These are phyloP conservation scores for Tuber indicum DNA, from an alignment of 495 filamentous ascomycete genomes.

Conservation along the genomic window DNA sequence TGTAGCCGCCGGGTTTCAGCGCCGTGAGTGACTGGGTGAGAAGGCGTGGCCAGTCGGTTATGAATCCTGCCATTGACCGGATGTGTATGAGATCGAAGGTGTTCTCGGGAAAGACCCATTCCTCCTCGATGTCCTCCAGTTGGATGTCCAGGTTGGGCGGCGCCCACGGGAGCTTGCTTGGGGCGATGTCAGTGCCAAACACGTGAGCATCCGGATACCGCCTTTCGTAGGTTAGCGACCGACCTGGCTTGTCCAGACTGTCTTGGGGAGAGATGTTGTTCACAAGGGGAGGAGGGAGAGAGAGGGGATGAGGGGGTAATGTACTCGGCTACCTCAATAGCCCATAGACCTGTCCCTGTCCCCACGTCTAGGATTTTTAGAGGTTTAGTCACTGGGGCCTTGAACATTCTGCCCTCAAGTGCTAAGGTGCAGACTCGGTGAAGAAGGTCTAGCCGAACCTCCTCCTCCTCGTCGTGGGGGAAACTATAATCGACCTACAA, in stretches of 20 bases:
- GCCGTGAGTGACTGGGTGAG: slow-evolving; percentile 33
- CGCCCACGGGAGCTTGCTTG: slow-evolving; percentile 43
- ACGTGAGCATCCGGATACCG: slow-evolving; percentile 21
- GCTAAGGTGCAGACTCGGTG: slow-evolving; percentile 28
- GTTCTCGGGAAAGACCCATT: slow-evolving; percentile 50
- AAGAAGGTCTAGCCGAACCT: slow-evolving; percentile 19
- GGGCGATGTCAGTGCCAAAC: slow-evolving; percentile 45
- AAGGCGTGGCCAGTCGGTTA: slow-evolving; percentile 49
- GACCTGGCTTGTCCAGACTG: background rate
- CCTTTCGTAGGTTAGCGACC: slow-evolving; percentile 15
- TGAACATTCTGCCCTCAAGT: slow-evolving; percentile 45
- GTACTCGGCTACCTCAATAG: slow-evolving; percentile 34
- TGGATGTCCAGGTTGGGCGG: slow-evolving; percentile 53
- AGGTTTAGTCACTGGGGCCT: slow-evolving; percentile 42
- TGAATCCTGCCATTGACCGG: slow-evolving; percentile 48
- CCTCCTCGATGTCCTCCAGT: slow-evolving; percentile 51
- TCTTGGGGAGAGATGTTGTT: background rate
- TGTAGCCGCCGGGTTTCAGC: slow-evolving; percentile 51
- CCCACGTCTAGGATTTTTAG: slow-evolving; percentile 28
- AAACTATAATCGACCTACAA: slow-evolving; percentile 23
- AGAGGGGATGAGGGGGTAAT: slow-evolving; percentile 5
- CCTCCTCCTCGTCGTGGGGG: slow-evolving; percentile 26
- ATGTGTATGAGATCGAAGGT: slow-evolving; percentile 54
- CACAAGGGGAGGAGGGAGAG: background rate
- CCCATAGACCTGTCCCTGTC: slow-evolving; percentile 35